Evolutionary conservation across 1,284 basidiomycete species (phyloP).

Genomic region (Malassezia obtusa): DNA sequence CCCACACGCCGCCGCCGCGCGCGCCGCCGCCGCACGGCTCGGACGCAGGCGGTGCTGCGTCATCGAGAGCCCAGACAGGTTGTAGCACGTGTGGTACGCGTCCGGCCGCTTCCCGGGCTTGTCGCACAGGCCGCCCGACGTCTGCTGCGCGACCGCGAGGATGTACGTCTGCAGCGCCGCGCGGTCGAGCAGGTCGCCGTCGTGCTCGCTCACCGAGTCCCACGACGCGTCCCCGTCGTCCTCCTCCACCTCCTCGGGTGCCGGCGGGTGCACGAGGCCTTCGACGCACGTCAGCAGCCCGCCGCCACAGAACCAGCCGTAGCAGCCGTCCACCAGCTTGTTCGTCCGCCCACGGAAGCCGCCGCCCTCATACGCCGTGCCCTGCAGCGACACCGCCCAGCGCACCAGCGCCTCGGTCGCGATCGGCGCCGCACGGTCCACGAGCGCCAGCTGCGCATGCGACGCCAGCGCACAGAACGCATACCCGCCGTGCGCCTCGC

Average conservation of each 20-base stretch:
- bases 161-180: conserved; percentile 78
- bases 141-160: conserved; percentile 65
- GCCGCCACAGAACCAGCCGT: conserved; percentile 89
- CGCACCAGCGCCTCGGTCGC: conserved; percentile 60
- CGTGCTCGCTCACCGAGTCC: conserved; percentile 1
- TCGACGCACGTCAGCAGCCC: conserved; percentile 75
- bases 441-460: conserved; percentile 66
- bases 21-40: conserved; percentile 13
- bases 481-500: conserved; percentile 96
- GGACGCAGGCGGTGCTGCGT: conserved; percentile 31
- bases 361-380: conserved; percentile 68
- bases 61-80: conserved; percentile 38
- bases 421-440: conserved; percentile 51
- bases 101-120: conserved; percentile 76
- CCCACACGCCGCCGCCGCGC: neutral
- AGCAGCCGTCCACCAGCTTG: conserved; percentile 97
- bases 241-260: neutral
- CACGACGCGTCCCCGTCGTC: neutral
- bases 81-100: conserved; percentile 48
- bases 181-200: conserved; percentile 30
- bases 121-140: conserved; percentile 70
- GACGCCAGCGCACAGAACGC: conserved; percentile 82
- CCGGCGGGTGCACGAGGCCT: conserved; percentile 51
- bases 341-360: conserved; percentile 90
- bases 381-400: conserved; percentile 83